Evolutionary conservation across 495 filamentous ascomycete genomes (phyloP).

Genomic region (Xeromyces bisporus): DNA sequence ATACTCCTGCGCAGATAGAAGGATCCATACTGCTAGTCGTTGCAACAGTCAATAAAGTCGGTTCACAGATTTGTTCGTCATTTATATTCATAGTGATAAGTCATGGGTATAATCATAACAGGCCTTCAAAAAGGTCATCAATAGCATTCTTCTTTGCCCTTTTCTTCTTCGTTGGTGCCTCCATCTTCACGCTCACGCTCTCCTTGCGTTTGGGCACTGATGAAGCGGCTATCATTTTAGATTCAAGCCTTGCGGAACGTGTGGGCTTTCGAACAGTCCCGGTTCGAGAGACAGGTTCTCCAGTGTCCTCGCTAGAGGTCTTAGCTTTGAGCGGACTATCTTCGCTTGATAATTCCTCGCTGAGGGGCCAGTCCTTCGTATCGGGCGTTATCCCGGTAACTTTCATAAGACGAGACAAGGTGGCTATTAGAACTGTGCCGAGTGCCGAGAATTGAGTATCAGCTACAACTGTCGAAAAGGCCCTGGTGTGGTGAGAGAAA

Average conservation of each 20-base stretch:
- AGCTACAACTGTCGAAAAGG: slow-evolving; percentile 52
- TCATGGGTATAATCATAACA: slow-evolving; percentile 21
- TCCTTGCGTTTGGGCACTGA: slow-evolving; percentile 1
- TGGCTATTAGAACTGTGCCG: slow-evolving; percentile 56
- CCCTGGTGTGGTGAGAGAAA: slow-evolving; percentile 18
- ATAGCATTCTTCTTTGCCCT: slow-evolving; percentile 40
- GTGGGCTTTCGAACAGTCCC: neutral
- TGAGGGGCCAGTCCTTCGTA: slow-evolving; percentile 3
- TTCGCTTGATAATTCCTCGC: neutral
- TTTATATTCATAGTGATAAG: too few species aligned
- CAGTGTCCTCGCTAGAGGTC: slow-evolving; percentile 12
- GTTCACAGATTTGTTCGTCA: too few species aligned
- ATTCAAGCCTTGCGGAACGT: neutral
- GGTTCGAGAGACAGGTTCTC: slow-evolving; percentile 15
- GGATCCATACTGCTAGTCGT: too few species aligned
- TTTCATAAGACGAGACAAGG: slow-evolving; percentile 41
- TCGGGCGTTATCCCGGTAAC: slow-evolving; percentile 20
- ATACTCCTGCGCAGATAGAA: too few species aligned
- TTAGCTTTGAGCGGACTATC: neutral
- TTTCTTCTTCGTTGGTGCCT: slow-evolving; percentile 19
- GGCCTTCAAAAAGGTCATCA: slow-evolving; percentile 41
- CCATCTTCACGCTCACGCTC: slow-evolving; percentile 3
- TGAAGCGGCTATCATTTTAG: neutral
- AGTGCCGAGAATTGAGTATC: slow-evolving; percentile 62
- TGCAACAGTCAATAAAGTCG: too few species aligned